phyloP scores from a whole-genome alignment of 306 rosid genomes.

The Pachyrhizus erosus region DNA sequence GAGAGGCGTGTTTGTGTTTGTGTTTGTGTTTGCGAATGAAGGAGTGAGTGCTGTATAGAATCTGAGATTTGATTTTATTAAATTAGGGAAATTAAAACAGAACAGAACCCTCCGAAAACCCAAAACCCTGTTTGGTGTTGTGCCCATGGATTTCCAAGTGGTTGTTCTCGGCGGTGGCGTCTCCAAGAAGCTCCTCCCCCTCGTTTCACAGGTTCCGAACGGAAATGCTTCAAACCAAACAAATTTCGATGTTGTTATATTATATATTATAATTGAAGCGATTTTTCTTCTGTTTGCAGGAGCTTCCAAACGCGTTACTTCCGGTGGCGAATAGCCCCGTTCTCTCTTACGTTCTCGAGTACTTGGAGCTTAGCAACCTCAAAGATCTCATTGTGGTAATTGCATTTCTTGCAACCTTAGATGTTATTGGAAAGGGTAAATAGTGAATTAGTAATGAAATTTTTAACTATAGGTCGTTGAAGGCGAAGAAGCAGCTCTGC shows the following conservation, averaged over 20 bases:
- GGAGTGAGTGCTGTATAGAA: neutral
- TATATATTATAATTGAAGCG: too few species aligned
- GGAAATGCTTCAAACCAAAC: neutral
- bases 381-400: conserved; percentile 91
- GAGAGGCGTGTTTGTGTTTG: neutral
- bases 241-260: neutral
- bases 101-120: conserved; percentile 38
- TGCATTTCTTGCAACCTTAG: neutral
- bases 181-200: conserved; percentile 85
- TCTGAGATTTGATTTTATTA: conserved; percentile 24
- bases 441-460: conserved; percentile 21
- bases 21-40: neutral
- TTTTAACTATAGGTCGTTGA: conserved; percentile 74
- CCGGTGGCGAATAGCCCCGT: conserved; percentile 94
- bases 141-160: conserved; percentile 84
- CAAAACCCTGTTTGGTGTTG: conserved; percentile 26
- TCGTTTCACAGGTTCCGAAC: conserved; percentile 72
- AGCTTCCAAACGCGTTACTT: conserved; percentile 89
- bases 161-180: conserved; percentile 92
- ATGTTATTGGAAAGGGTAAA: neutral
- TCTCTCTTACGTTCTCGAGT: conserved; percentile 88
- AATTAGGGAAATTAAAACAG: neutral
- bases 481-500: conserved; percentile 79
- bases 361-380: conserved; percentile 79
- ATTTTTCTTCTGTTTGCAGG: conserved; percentile 59